Evolutionary conservation across 139 green algal genomes (phyloP).

Genomic region (Asterochloris erici): DNA sequence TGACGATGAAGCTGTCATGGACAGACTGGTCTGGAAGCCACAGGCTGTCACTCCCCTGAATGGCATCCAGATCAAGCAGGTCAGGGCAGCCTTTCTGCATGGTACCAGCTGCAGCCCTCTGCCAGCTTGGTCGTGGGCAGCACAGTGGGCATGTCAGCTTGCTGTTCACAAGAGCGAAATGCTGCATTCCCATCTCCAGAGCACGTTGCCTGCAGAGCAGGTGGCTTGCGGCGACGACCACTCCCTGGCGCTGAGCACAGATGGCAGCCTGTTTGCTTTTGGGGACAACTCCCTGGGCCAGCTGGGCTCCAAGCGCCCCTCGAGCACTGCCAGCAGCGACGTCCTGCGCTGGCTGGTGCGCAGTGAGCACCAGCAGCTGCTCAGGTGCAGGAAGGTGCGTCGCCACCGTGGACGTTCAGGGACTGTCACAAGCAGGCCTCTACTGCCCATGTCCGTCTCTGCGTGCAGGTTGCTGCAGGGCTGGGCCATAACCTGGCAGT

Average conservation of each 20-base stretch:
- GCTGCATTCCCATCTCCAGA: background rate
- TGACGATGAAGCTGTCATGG: slow-evolving; percentile 21
- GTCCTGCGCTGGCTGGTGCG: background rate
- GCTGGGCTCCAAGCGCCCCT: slow-evolving; percentile 21
- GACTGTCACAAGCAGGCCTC: background rate
- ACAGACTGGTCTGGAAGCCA: slow-evolving; percentile 27
- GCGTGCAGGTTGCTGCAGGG: slow-evolving; percentile 18
- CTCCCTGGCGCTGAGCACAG: slow-evolving; percentile 17
- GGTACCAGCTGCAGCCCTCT: background rate
- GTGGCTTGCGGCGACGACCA: slow-evolving; percentile 23
- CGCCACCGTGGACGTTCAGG: background rate
- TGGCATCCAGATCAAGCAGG: slow-evolving; percentile 18
- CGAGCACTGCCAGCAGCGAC: background rate
- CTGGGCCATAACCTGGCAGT: slow-evolving; percentile 35
- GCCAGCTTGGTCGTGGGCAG: background rate
- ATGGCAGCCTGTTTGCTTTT: slow-evolving; percentile 29
- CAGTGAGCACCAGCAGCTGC: background rate
- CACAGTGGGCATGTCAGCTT: background rate
- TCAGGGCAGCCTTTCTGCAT: background rate
- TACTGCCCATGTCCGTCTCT: background rate
- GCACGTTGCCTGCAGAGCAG: background rate
- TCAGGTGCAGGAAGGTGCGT: background rate
- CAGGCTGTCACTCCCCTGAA: slow-evolving; percentile 18
- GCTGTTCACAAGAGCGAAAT: background rate
- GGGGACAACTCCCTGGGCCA: slow-evolving; percentile 37